Evolutionary conservation across 2,329 filamentous ascomycete genomes (phyloP), one percentile per base, ranked within the genome.

Genomic region (Sclerotinia glacialis): DNA sequence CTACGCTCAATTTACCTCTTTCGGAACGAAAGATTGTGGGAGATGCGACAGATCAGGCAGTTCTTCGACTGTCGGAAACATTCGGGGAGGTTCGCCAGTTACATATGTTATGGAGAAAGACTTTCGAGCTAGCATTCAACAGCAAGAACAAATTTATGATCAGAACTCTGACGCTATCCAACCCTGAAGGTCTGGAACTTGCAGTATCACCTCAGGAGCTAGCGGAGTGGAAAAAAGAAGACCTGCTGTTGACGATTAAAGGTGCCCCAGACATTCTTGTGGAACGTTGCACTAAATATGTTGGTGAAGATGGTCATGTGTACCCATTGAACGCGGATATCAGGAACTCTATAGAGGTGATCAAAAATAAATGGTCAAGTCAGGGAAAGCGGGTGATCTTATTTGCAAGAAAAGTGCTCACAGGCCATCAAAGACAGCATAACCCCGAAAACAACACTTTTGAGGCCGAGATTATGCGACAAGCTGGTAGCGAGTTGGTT

Each of bases 81-180:
- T 80, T 92, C 46, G 83, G 83, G 0, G 79, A 84, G 0, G 85
- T 90, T 0, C 77, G 81, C 0, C 82, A 88, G 53, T 78, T 89
- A 3, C 83, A 87, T 9, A 79, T 80, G 11, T 80, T 82, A 68
- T 92, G 88, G 87, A 83, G 83, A 59, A 86, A 84, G 64, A 82
- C 84, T 5, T 92, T 86, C 72, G 85, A 89, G 63, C 80, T 91
- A 42, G 85, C 88, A 0, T 93, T 93, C 77, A 92, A 92, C 79
- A 91, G 88, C 78, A 91, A 91, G 80, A 92, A 92, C 78, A 93
- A 93, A 77, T 92, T 86, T 75, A 92, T 92, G 85, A 83, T 92
- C 62, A 83, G 85, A 28, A 70, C 71, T 87, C 84, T 71, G 81
- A 84, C 37, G 80, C 89, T 59, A 87, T 83, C 5, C 74, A 63